Conservation (phyloP, 495 filamentous ascomycete species). For the Penicillium desertorum region DNA sequence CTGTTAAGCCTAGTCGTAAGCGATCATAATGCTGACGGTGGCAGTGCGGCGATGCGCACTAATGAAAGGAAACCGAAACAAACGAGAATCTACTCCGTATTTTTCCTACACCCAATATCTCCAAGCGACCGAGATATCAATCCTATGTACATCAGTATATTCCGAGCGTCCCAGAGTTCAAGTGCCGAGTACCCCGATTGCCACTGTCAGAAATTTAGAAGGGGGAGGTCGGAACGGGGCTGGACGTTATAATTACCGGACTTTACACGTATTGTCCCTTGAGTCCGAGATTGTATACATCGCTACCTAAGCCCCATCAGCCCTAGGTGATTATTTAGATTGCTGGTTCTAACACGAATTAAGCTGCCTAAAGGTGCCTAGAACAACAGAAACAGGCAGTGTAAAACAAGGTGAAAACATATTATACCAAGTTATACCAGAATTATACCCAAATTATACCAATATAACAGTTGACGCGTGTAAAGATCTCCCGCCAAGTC, state of each 20-base stretch:
- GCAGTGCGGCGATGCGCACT: slow-evolving; percentile 2
- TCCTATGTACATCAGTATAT: background rate
- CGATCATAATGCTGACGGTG: slow-evolving; percentile 4
- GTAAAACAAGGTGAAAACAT: background rate
- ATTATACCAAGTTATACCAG: background rate
- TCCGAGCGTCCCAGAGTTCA: background rate
- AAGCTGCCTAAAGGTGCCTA: background rate
- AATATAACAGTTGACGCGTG: slow-evolving; percentile 9
- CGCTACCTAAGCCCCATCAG: slow-evolving; percentile 7
- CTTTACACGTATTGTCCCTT: slow-evolving; percentile 12
- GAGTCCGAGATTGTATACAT: slow-evolving; percentile 8
- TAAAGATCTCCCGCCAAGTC: slow-evolving; percentile 5
- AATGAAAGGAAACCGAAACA: background rate
- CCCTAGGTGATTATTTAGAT: background rate
- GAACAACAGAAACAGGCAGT: slow-evolving; percentile 2
- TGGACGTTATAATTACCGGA: slow-evolving; percentile 12
- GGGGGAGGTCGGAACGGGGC: slow-evolving; percentile 15
- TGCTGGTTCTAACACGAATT: background rate
- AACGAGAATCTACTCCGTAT: background rate
- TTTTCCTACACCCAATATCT: background rate
- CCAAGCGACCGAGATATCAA: background rate
- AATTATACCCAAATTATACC: background rate
- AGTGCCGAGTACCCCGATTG: slow-evolving; percentile 19
- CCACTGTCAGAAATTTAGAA: slow-evolving; percentile 31
- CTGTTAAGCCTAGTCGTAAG: background rate